Evolutionary conservation across 768 basidiomycete genomes (phyloP), one percentile per base, ranked within the genome.

Genomic region (Russula brevipes): DNA sequence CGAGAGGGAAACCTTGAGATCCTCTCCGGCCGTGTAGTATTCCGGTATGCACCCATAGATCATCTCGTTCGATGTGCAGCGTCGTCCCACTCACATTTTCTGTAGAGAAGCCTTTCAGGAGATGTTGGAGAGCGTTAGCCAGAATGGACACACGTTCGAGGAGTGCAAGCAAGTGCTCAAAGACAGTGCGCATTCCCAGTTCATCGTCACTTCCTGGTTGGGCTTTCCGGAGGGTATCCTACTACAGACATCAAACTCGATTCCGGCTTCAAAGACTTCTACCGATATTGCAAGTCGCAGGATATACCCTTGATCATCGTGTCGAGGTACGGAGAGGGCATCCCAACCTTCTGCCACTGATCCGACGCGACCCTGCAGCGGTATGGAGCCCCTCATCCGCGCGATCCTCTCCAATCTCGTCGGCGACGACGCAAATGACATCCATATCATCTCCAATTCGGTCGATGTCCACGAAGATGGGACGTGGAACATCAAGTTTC

Each of bases 371-470:
- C 30, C 30, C 46, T 42, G 19, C 71, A 94, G 91, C 67, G 95
- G 94, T 30, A 97, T 97, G 94, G 87, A 86, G 10, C 94, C 95
- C 12, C 82, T 91, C 67, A 98, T 99, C 69, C 89, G 92, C 46
- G 91, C 91, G 0, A 89, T 97, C 5, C 81, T 98, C n/a, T 83
- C 85, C 51, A 87, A 85, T 66, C 85, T 94, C 50, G 78, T 95
- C 57, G 90, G 89, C 10, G 79, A 84, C 41, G 82, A 87, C 35
- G 86, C 91, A 4, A 77, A 82, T 50, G 80, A 85, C 41, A 95
- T 98, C 58, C 85, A 91, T 63, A 89, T 99, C 70, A 91, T 99
- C 69, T 87, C 95, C n/a, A 99, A 99, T 76, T 88, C 92, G 66
- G 92, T 90, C 47, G 76, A 79, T 14, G 75, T 88, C 53, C 77